Conservation (phyloP, 2,329 filamentous ascomycete genomes). For the Fusarium penzigii region DNA sequence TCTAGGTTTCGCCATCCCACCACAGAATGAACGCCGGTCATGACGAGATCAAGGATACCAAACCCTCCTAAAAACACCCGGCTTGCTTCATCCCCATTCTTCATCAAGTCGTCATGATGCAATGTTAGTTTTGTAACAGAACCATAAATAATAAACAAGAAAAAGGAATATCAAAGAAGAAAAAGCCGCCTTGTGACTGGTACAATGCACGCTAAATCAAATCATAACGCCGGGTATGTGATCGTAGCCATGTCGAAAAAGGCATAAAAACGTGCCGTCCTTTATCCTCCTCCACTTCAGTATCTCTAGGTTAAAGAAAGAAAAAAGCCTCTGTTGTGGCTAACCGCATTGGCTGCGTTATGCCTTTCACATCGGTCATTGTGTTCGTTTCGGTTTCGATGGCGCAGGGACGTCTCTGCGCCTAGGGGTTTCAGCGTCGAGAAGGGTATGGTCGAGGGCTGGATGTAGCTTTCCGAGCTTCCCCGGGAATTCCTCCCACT, state of each 20-base stretch:
- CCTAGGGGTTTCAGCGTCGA: conserved; percentile 46
- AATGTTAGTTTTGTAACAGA: background rate
- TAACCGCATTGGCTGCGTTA: conserved; percentile 56
- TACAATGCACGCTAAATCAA: background rate
- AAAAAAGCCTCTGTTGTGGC: conserved; percentile 49
- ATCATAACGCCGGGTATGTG: background rate
- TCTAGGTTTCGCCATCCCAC: too few species aligned
- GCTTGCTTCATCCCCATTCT: background rate
- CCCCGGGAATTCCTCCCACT: conserved; percentile 49
- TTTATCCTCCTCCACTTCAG: background rate
- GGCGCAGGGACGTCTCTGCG: conserved; percentile 33
- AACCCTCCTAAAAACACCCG: too few species aligned
- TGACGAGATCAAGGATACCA: too few species aligned
- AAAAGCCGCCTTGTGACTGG: background rate
- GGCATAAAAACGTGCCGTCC: background rate
- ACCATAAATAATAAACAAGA: background rate
- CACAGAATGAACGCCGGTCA: too few species aligned
- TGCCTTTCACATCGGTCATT: conserved; percentile 58
- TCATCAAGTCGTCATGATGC: background rate
- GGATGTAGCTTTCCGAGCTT: conserved; percentile 47
- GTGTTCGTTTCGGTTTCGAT: conserved; percentile 37
- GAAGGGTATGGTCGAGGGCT: conserved; percentile 38
- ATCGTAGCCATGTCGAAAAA: background rate
- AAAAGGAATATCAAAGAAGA: background rate
- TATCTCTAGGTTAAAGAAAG: conserved; percentile 44